These are phyloP conservation scores for Dimargaris xerosporica DNA, from an alignment of 192 early-diverging fungal genomes.

Conservation along the genomic window DNA sequence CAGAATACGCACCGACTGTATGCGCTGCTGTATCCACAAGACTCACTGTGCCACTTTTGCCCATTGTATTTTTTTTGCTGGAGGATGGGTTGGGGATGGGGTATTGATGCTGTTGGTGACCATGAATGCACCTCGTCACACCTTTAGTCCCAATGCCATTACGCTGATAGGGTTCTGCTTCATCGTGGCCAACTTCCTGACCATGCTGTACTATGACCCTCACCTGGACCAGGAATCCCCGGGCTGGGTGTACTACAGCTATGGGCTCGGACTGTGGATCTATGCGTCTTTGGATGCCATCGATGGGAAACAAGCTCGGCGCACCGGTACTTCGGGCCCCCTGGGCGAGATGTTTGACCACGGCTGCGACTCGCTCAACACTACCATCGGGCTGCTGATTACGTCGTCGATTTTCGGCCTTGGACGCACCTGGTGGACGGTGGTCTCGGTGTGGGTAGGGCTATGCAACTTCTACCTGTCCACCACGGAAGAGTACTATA, in stretches of 20 bases:
- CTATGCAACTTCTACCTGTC: conserved; percentile 78
- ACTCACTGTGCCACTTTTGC: too few relatives aligned
- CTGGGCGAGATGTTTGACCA: conserved; percentile 95
- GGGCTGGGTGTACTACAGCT: conserved; percentile 68
- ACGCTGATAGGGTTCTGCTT: conserved; percentile 73
- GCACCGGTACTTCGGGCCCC: conserved; percentile 73
- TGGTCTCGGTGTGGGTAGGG: conserved; percentile 35
- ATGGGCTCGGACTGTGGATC: conserved; percentile 60
- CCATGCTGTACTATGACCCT: conserved; percentile 56
- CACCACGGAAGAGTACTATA: conserved; percentile 93
- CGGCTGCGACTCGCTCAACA: conserved; percentile 60
- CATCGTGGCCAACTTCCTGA: conserved; percentile 53
- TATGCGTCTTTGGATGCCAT: conserved; percentile 88
- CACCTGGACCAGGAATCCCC: conserved; percentile 54
- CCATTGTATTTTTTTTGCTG: too few relatives aligned
- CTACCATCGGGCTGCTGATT: conserved; percentile 39
- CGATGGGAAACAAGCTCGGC: conserved; percentile 89
- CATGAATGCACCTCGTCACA: too few relatives aligned
- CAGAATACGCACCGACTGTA: too few relatives aligned
- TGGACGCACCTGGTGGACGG: conserved; percentile 58
- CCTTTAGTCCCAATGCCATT: conserved; percentile 58
- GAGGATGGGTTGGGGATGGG: too few relatives aligned
- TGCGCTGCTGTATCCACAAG: too few relatives aligned
- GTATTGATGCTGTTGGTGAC: too few relatives aligned
- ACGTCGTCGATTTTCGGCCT: conserved; percentile 45